phyloP scores from a whole-genome alignment of 768 basidiomycete genomes.

The Tulasnella sp. region DNA sequence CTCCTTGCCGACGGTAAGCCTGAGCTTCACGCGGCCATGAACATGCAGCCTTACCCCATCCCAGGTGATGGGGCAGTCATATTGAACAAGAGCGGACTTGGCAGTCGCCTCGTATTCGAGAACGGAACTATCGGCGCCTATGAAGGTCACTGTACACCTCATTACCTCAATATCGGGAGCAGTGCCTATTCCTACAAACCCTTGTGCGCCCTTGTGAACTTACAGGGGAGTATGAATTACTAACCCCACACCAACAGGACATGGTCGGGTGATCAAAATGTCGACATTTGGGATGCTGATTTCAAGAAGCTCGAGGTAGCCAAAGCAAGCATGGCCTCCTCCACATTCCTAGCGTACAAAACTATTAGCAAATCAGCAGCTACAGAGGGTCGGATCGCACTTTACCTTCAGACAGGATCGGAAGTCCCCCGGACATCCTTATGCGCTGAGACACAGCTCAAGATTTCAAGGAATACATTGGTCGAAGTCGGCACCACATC shows the following conservation, averaged over 20 bases:
- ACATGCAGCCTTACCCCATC: too few species aligned
- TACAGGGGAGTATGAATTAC: not conserved
- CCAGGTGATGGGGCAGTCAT: too few species aligned
- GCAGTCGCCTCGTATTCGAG: not conserved
- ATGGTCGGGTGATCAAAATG: not conserved
- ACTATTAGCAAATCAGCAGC: not conserved
- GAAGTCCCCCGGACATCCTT: not conserved
- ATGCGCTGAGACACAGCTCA: constrained; percentile 1
- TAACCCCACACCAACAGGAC: not conserved
- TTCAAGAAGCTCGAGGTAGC: not conserved
- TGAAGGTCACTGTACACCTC: not conserved
- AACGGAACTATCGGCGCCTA: constrained; percentile 1
- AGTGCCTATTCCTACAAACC: constrained; percentile 7
- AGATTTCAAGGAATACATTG: constrained; percentile 1
- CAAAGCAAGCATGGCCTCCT: not conserved
- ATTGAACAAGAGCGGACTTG: too few species aligned
- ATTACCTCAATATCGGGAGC: not conserved
- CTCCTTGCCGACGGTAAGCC: too few species aligned
- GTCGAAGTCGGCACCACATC: too few species aligned
- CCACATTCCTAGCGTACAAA: constrained; percentile 4
- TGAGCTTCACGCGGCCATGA: too few species aligned
- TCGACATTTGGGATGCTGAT: constrained; percentile 5
- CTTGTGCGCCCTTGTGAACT: not conserved
- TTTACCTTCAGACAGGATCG: constrained; percentile 11
- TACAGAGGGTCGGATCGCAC: too few species aligned